Conservation (phyloP, 495 filamentous ascomycete species). For the Hapsidospora chrysogenum region DNA sequence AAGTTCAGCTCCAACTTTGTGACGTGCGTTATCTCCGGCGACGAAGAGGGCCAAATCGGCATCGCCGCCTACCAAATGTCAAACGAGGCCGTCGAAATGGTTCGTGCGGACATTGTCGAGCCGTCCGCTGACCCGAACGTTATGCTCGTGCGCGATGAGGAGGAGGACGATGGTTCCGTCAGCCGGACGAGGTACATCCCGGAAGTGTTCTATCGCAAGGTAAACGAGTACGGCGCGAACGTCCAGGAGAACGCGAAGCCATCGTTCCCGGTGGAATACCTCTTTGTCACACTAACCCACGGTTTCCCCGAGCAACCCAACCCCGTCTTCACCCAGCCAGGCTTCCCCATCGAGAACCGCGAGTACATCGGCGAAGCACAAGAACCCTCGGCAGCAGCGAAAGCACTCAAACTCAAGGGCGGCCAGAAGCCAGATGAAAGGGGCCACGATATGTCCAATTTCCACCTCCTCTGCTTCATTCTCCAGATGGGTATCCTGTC, state of each 20-base stretch:
- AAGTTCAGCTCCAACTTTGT: constrained; percentile 94
- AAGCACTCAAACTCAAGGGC: constrained; percentile 18
- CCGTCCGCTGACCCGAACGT: constrained; percentile 81
- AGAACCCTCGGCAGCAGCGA: constrained; percentile 30
- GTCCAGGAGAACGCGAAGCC: constrained; percentile 97
- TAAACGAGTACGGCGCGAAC: constrained; percentile 92
- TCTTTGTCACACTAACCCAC: constrained; percentile 90
- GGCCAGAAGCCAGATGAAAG: constrained; percentile 30
- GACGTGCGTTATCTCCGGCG: constrained; percentile 84
- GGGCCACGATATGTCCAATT: constrained; percentile 64
- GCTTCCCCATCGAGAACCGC: constrained; percentile 82
- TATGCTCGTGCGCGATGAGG: constrained; percentile 90
- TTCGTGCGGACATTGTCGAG: constrained; percentile 85
- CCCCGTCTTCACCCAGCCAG: constrained; percentile 50
- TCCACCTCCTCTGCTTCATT: constrained; percentile 82
- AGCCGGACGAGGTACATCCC: constrained; percentile 80
- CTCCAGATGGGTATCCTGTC: constrained; percentile 62
- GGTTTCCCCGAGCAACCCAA: constrained; percentile 73
- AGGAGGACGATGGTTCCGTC: constrained; percentile 57
- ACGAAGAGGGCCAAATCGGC: constrained; percentile 73
- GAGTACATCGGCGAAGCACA: constrained; percentile 72
- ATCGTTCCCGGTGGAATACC: constrained; percentile 87
- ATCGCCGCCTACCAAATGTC: constrained; percentile 91
- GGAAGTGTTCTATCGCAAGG: constrained; percentile 88
- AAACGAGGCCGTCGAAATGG: constrained; percentile 93